Percentiles rank a stretch among this genome's conserved stretches.
These are phyloP conservation scores for Cordyceps javanica DNA, from an alignment of 2,329 filamentous ascomycete genomes.

Conservation along the genomic window DNA sequence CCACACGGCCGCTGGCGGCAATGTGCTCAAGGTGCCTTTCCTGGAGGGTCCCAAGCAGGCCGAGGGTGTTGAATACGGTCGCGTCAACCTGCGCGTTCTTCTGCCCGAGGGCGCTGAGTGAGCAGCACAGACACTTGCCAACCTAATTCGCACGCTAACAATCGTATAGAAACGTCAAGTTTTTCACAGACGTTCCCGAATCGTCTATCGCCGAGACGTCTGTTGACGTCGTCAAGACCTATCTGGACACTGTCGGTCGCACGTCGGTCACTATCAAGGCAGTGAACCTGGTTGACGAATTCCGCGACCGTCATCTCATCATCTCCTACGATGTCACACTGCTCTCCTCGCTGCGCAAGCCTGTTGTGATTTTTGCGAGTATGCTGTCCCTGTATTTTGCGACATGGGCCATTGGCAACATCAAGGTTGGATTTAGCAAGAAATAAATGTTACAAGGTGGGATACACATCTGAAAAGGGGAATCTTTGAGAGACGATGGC, in stretches of 20 bases:
- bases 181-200: constrained; percentile 64
- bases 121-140: constrained; percentile 29
- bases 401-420: constrained; percentile 67
- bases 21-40: constrained; percentile 85
- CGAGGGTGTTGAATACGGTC: constrained; percentile 82
- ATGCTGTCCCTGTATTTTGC: constrained; percentile 67
- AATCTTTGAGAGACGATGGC: background rate
- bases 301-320: constrained; percentile 74
- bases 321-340: constrained; percentile 84
- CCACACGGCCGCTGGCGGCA: constrained; percentile 59
- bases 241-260: constrained; percentile 87
- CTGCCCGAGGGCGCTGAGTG: constrained; percentile 87
- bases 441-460: constrained; percentile 26
- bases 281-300: constrained; percentile 83
- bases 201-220: constrained; percentile 52
- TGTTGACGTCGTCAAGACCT: constrained; percentile 70
- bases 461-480: background rate
- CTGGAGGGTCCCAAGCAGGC: constrained; percentile 81
- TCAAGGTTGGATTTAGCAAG: constrained; percentile 71
- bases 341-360: constrained; percentile 73
- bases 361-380: constrained; percentile 71
- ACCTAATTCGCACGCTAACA: constrained; percentile 20
- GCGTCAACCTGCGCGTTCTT: constrained; percentile 72
- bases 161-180: constrained; percentile 68
- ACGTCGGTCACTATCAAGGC: constrained; percentile 76